These are phyloP conservation scores for Mortierella sp. DNA, from an alignment of 371 early-diverging fungal species.

Conservation along the genomic window DNA sequence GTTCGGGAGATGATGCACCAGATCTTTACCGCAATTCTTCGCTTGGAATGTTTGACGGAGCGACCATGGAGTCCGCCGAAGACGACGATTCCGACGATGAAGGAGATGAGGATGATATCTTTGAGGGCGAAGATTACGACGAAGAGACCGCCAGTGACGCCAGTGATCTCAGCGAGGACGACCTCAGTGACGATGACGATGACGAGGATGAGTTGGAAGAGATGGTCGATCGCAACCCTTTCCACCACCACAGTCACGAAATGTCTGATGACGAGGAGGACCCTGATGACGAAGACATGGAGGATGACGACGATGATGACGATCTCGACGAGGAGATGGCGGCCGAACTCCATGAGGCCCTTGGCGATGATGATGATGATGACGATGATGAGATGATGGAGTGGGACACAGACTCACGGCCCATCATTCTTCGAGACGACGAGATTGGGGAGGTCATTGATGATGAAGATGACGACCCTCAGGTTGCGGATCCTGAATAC, in stretches of 20 bases:
- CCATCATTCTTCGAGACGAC: constrained; percentile 1
- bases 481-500: background rate
- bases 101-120: constrained; percentile 62
- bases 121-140: constrained; percentile 66
- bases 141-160: constrained; percentile 8
- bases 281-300: constrained; percentile 69
- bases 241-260: constrained; percentile 27
- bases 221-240: constrained; percentile 67
- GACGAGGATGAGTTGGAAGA: constrained; percentile 74
- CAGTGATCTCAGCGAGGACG: constrained; percentile 60
- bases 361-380: constrained; percentile 11
- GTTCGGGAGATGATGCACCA: constrained; percentile 58
- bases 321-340: constrained; percentile 23
- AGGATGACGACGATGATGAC: constrained; percentile 64
- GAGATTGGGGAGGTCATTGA: constrained; percentile 53
- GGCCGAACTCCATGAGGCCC: constrained; percentile 20
- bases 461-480: constrained; percentile 40
- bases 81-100: constrained; percentile 67
- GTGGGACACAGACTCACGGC: constrained; percentile 46
- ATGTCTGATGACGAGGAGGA: constrained; percentile 59
- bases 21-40: constrained; percentile 89
- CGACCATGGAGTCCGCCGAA: constrained; percentile 7
- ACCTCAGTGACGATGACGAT: constrained; percentile 74
- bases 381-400: constrained; percentile 41
- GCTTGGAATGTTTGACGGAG: constrained; percentile 70